A percentile compares a stretch with the other conserved stretches of the same genome.
Evolutionary conservation across 2,329 filamentous ascomycete species (phyloP).

Genomic region (Fusarium globosum): DNA sequence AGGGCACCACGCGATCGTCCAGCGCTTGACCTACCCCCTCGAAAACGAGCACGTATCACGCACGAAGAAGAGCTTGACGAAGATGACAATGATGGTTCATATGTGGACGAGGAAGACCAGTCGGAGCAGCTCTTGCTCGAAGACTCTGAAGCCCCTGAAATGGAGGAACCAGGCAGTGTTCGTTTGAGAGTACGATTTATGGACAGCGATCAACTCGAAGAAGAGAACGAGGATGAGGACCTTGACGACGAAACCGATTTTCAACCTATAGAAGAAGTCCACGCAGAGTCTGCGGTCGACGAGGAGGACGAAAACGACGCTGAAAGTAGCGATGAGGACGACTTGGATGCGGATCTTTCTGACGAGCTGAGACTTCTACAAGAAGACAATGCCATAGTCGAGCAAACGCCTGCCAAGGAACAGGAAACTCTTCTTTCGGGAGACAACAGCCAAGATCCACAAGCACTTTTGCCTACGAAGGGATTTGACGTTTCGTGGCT

Average conservation of each 20-base stretch:
- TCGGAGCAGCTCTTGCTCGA: conserved; percentile 49
- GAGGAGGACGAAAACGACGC: conserved; percentile 34
- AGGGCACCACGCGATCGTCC: conserved; percentile 71
- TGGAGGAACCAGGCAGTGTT: conserved; percentile 33
- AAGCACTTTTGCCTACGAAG: background rate
- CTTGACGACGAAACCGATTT: conserved; percentile 47
- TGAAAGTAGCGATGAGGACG: conserved; percentile 25
- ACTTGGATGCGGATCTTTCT: conserved; percentile 26
- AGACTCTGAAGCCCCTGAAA: conserved; percentile 34
- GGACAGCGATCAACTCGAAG: conserved; percentile 32
- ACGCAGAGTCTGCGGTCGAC: conserved; percentile 13
- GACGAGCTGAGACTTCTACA: conserved; percentile 39
- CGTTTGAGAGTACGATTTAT: conserved; percentile 34
- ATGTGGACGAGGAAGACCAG: conserved; percentile 47
- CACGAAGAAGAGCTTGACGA: conserved; percentile 55
- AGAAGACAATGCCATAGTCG: conserved; percentile 36
- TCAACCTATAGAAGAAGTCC: background rate
- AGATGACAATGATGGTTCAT: conserved; percentile 50
- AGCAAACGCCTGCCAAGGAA: conserved; percentile 14
- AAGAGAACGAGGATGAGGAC: conserved; percentile 24
- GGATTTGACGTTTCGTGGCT: conserved; percentile 37
- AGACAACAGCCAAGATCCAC: background rate
- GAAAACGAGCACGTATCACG: conserved; percentile 71
- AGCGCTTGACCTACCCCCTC: conserved; percentile 75
- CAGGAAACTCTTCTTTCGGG: conserved; percentile 6